A percentile compares a stretch with the other conserved stretches of the same genome.
Evolutionary conservation across 23 red algal genomes (phyloP).

Genomic region (Gracilaria domingensis): DNA sequence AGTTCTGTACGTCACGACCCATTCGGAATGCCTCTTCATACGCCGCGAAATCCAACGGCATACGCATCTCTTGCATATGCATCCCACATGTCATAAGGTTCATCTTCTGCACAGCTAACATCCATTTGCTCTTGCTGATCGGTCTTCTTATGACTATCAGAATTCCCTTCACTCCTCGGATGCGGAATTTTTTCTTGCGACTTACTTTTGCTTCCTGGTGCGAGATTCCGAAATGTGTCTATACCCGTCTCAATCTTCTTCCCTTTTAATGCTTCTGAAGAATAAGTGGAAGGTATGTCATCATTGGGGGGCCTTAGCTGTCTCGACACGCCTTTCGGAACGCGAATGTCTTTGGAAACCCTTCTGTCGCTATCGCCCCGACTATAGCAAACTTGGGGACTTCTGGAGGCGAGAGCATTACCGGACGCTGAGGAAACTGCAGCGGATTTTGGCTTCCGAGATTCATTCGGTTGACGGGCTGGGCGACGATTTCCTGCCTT

Average conservation of each 20-base stretch:
- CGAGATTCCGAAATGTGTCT: background rate
- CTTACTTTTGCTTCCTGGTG: background rate
- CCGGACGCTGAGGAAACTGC: background rate
- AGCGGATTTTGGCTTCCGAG: background rate
- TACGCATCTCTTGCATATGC: slow-evolving; percentile 43
- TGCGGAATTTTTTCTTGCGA: background rate
- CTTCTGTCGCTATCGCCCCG: background rate
- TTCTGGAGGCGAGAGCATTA: background rate
- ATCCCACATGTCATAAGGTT: slow-evolving; percentile 33
- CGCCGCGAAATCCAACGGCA: slow-evolving; percentile 21
- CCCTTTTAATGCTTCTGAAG: background rate
- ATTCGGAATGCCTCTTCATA: slow-evolving; percentile 53
- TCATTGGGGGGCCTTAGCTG: background rate
- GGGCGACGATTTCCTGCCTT: background rate
- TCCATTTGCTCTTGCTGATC: background rate
- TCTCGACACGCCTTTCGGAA: background rate
- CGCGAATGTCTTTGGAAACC: background rate
- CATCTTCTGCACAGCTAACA: background rate
- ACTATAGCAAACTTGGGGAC: background rate
- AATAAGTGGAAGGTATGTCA: background rate
- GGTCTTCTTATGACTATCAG: too few species aligned
- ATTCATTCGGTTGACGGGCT: background rate
- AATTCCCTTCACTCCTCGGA: background rate
- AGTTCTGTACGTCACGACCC: background rate
- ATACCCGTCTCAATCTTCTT: background rate